Base-by-base conservation (phyloP, 2,329 filamentous ascomycete genomes). In the Camillea tinctor region DNA sequence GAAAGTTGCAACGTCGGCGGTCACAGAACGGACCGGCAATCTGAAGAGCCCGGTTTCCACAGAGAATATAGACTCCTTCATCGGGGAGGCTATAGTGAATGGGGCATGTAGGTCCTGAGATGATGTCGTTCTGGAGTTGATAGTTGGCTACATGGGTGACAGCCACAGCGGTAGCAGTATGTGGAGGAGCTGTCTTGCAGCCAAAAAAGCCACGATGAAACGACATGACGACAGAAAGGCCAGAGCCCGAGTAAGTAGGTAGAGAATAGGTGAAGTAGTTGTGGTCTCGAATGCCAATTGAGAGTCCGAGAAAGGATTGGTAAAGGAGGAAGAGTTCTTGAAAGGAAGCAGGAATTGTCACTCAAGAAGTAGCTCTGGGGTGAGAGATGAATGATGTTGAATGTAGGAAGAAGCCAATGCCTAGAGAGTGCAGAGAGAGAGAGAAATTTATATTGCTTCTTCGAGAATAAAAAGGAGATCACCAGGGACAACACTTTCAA, bases 11-110 rank as follows among this genome's bases (percentile, higher is more conserved):
- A 22, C 30, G 58, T 58, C 64, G 54, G 21, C 53, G 55, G 2
- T 69, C 66, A 36, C 69, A 71, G 0, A 57, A 52, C 2, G 62
- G 53, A 1, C 60, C 61, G 3, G 69, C 65, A 15, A 71, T 60
- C 24, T 69, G 69, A 3, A 71, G 61, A 15, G 60, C 65, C 4
- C 64, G 65, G 21, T 66, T 60, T 8, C 55, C n/a, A 52, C 57
- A 65, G 6, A 69, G 11, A 21, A 71, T 53, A 51, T 67, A 71
- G 22, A 71, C 56, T 20, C 69, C 69, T 49, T 69, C 69, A 2
- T 64, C 60, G 7, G 63, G 63, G 30, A 65, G 36, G 9, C 60
- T 59, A 17, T 51, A 17, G 26, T 15, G 17, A 19, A 11, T 21
- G n/a, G 20, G 13, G 3, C 17, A 26, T n/a, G 52, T 55, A 4